Base-by-base conservation (phyloP, 2,329 filamentous ascomycete genomes). In the Fusarium sp. region DNA sequence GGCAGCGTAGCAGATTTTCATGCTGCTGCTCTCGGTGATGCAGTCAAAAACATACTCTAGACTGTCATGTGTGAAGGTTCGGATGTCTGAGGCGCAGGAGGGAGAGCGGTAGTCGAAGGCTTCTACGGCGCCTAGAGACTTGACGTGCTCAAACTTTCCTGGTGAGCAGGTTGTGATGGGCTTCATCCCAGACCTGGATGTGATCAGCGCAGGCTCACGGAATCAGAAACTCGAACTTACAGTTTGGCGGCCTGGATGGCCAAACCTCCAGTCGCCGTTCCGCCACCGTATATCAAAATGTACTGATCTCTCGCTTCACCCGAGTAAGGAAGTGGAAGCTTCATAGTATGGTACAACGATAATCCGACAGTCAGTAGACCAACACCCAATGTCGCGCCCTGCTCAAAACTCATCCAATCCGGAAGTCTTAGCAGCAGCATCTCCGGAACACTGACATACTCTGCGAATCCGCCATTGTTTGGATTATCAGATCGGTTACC, bases 341-440 rank as follows among this genome's bases (percentile, higher is more conserved):
- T 62, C 59, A 62, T 55, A 13, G 59, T 62, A 38, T 61, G 58
- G 2, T 55, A 62, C 20, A 62, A 6, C 2, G 48, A 62, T 31
- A 62, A 36, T 1, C 59, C 59, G 5, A 55, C 59, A 20, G 48
- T 62, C 7, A 62, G 9, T 6, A 62, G 11, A 2, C 59, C 69
- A 13, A 69, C 69, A 31, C 66, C 69, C 7, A 72, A 45, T 4
- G 69, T 72, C 3, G 69, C 69, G 1, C 69, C 69, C 31, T 44
- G 42, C 35, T 71, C 70, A 56, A 49, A 62, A 59, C 44, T 65
- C 54, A 61, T 69, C 65, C 28, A 60, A 28, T 20, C 51, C 47
- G 31, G 59, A 31, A 62, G 59, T 22, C 26, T 52, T 2, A 62
- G 48, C 6, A 62, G 14, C 39, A 62, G 26, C 59, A 75, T 72